Evolutionary conservation across 1,139 yeast species (phyloP), one percentile per base, ranked within the genome.

Genomic region (Candida labiduridarum): DNA sequence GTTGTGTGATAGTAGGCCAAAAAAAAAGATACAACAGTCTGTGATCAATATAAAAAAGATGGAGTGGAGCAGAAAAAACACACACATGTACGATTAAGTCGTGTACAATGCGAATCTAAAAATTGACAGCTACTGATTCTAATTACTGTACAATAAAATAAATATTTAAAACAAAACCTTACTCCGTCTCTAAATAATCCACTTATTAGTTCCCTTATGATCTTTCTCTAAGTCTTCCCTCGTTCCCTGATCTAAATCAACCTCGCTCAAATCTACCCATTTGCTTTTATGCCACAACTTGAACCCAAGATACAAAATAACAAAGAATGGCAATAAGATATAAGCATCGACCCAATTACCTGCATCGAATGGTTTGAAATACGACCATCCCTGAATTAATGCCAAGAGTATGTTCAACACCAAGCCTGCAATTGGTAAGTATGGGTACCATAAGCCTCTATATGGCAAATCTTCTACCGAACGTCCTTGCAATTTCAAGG

Each of bases 311-410:
- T 62, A 65, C 14, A 72, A 47, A 5, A 83, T 58, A 36, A 73
- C 68, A 53, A 82, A 84, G 41, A 84, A 69, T 3, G 90, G 89
- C 29, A 85, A 63, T 56, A 85, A 67, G 51, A 85, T 78, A 60
- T 86, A 85, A 4, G 85, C 82, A 62, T 84, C 90, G 40, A 85
- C 84, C 64, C 84, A 85, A 52, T 75, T 71, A 30, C 78, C 83
- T 6, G 82, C 85, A 49, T 74, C 72, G 58, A 83, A 85, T 0
- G 91, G 90, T 49, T 74, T 73, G 57, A 85, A 79, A 42, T 77
- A 72, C 1, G 86, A 71, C 89, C 90, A 85, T 2, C 90, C 88
- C 64, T 85, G 90, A 34, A 85, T 80, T 25, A 85, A 64, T 1
- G 82, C 85, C 55, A 85, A 70, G 52, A 85, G 76, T 1, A 74